Base-by-base conservation (phyloP, 345 rosid genomes). In the Salix arbutifolia region DNA sequence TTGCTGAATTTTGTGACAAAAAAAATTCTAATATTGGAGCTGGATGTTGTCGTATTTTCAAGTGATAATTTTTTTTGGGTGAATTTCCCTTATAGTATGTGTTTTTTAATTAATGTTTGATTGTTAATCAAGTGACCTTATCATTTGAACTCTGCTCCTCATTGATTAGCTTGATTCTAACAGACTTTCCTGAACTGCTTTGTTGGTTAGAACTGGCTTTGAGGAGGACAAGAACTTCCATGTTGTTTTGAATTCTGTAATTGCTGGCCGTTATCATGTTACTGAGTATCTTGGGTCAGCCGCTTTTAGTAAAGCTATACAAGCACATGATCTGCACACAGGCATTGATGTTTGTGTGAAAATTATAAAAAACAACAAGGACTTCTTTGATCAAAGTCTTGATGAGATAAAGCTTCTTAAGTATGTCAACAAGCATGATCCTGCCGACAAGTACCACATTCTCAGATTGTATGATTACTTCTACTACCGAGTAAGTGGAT, bases 141-240 rank as follows among this genome's bases (percentile, higher is more conserved):
- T 33, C 33, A n/a, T 8, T 40, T 70, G 21, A 18, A 68, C 65
- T 67, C 65, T 72, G 53, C 67, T 44, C 69, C 71, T 62, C 23
- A 25, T 69, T 28, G 53, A 74, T 56, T 65, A 50, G 26, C 42
- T 74, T 50, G 33, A 73, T 71, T 83, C 75, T 58, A 70, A 67
- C 72, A 56, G 66, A 38, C 44, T 74, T 68, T 70, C 65, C 50
- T 79, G 70, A 79, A 58, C 56, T 66, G 56, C 50, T 78, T 75
- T 73, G 60, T 77, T 76, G 37, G 73, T 80, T 96, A 96, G 99
- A 82, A 96, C 99, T 85, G 99, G 99, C 80, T 96, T 96, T 80
- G 98, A 96, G 89, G 99, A 96, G 89, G 99, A 96, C 86, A 96
- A 96, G 88, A 96, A 94, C 84, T 96, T 96, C 75, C 94, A 94